Evolutionary conservation across 139 green algal genomes (phyloP), one percentile per base, ranked within the genome.

Genomic region (Coelastrella sp.): DNA sequence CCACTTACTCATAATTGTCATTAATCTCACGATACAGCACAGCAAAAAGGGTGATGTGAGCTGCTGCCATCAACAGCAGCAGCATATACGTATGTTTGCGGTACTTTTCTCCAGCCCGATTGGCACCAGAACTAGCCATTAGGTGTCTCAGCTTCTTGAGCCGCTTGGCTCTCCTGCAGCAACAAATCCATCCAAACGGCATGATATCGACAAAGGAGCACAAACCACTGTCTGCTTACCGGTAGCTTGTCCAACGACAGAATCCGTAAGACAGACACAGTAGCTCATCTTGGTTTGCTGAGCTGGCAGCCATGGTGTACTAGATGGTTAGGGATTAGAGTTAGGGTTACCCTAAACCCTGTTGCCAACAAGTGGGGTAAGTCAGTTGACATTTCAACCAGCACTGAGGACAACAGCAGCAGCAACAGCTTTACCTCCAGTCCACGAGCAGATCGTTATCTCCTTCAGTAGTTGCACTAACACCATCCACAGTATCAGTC

Each of bases 71-170:
- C 27, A 78, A 5, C 4, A 57, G 19, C 32, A 48, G 51, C 34
- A 76, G 13, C 21, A 79, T 2, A 32, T 67, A 85, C 11, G 79
- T 85, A 45, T 64, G 79, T 37, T 38, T 51, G 32, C 43, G n/a
- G 59, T 45, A 85, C 41, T 41, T 30, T 5, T 48, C 63, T 2
- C 63, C 41, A 38, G 79, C 64, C 41, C 34, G 35, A 63, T 85
- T 63, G 3, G 79, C 79, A 15, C 43, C 38, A 23, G 43, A 59
- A 64, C 79, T 79, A 64, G 79, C 79, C 62, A 85, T 79, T 64
- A 85, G 67, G 62, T 64, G 79, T 8, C 35, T 71, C 32, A 85
- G 48, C 79, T 85, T 85, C 79, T 85, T 85, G 19, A 85, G 66
- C 2, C 79, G 79, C 63, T 85, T 85, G 11, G 79, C 79, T 37